Base-by-base conservation (phyloP, 257 asterid species). In the Solanum boliviense region DNA sequence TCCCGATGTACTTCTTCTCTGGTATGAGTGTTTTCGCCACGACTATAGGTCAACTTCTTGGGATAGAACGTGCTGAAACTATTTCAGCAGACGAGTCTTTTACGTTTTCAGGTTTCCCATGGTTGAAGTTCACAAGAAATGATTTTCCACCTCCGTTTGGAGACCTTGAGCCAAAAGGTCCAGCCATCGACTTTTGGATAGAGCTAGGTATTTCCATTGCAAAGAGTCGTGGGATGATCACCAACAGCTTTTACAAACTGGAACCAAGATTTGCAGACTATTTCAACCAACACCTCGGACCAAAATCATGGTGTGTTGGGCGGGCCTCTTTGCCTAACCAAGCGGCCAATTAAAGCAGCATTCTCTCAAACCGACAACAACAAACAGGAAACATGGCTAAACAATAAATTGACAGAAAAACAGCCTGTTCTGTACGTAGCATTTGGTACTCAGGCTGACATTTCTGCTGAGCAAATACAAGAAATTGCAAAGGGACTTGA, bases 391-490 rank as follows among this genome's bases (percentile, higher is more conserved):
- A 41, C 21, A 4, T 89, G 93, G 89, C 91, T 96, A 78, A 94
- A 96, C 21, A 83, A 41, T n/a, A 94, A 89, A 25, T 32, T 88
- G 56, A 85, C 88, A 2, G 29, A 76, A 23, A 91, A 90, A 21
- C 89, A 71, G 9, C 83, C 89, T 3, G 97, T 96, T 82, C 13
- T 96, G 87, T 96, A 94, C 27, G 95, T 95, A 1, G 92, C 98
- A 27, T 96, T 96, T 16, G 98, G 99, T 7, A 87, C 98, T 20
- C 98, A 94, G 68, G 98, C 98, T 44, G 52, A 0, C 92, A 93
- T 96, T 2, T 82, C 94, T 6, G 31, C 68, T 1, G 95, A 93
- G 32, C 97, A 96, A 46, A 65, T 95, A 5, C 72, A 21, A 18
- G 95, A 92, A 48, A 90, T 96, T 9, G 92, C 95, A 0, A n/a